Percentiles rank a stretch among this genome's conserved stretches.
These are phyloP conservation scores for Saturnispora ahearnii DNA, from an alignment of 805 yeast species.

Conservation along the genomic window DNA sequence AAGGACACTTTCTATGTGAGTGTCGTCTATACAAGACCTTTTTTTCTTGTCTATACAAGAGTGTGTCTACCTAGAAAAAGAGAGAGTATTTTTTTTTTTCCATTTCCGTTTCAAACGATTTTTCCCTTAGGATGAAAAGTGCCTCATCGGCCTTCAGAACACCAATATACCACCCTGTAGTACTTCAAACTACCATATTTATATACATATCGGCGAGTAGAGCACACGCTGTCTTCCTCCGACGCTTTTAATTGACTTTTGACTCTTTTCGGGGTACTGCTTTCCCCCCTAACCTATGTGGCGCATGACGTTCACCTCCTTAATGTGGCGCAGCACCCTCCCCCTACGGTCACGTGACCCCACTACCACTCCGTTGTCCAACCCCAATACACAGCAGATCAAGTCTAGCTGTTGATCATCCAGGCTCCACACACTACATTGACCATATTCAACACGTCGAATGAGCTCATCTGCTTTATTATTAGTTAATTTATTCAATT, in stretches of 20 bases:
- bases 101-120: background rate
- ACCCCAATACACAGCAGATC: background rate
- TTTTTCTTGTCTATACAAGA: too few species aligned
- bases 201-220: background rate
- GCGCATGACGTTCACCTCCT: conserved; percentile 7
- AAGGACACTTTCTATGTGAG: too few species aligned
- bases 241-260: background rate
- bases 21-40: background rate
- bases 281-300: conserved; percentile 1
- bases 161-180: background rate
- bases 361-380: background rate
- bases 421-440: background rate
- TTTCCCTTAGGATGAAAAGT: background rate
- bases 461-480: background rate
- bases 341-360: conserved; percentile 8
- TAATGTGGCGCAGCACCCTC: conserved; percentile 8
- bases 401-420: background rate
- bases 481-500: background rate
- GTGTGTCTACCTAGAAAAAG: too few species aligned
- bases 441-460: background rate
- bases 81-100: background rate
- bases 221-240: background rate
- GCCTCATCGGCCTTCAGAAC: background rate
- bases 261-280: background rate
- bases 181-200: background rate